Evolutionary conservation across 2,329 filamentous ascomycete genomes (phyloP).

Genomic region (Cordyceps pruinosa): DNA sequence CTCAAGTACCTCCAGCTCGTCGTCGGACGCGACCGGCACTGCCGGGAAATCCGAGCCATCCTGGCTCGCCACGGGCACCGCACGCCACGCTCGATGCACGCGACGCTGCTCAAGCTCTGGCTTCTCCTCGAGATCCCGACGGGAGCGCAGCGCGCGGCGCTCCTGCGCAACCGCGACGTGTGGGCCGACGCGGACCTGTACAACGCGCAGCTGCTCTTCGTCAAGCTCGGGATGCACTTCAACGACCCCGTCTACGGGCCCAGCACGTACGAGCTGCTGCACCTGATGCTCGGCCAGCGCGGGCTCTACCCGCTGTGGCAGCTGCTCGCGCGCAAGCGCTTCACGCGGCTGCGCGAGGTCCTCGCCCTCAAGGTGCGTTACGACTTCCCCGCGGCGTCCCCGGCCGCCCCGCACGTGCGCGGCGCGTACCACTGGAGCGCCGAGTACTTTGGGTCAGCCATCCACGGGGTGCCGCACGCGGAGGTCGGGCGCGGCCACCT

Average conservation of each 20-base stretch:
- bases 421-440: constrained; percentile 17
- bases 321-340: constrained; percentile 51
- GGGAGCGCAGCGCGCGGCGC: constrained; percentile 44
- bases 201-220: constrained; percentile 55
- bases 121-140: constrained; percentile 61
- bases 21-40: constrained; percentile 46
- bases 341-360: constrained; percentile 42
- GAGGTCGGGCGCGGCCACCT: constrained; percentile 46
- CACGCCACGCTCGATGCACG: constrained; percentile 40
- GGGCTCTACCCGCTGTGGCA: constrained; percentile 50
- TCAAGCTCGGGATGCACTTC: constrained; percentile 67
- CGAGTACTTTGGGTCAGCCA: constrained; percentile 18
- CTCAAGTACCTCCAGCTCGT: constrained; percentile 65
- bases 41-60: constrained; percentile 55
- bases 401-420: background rate
- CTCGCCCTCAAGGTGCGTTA: constrained; percentile 53
- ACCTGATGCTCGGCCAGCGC: constrained; percentile 54
- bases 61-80: constrained; percentile 53
- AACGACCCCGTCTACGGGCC: constrained; percentile 54
- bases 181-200: constrained; percentile 57
- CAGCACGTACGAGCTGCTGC: constrained; percentile 42
- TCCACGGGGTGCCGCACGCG: constrained; percentile 45
- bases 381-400: constrained; percentile 32
- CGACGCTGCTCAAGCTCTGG: constrained; percentile 61
- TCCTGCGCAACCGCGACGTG: constrained; percentile 45